These are phyloP conservation scores for Trichophyton verrucosum DNA, from an alignment of 2,329 filamentous ascomycete genomes.

Conservation along the genomic window DNA sequence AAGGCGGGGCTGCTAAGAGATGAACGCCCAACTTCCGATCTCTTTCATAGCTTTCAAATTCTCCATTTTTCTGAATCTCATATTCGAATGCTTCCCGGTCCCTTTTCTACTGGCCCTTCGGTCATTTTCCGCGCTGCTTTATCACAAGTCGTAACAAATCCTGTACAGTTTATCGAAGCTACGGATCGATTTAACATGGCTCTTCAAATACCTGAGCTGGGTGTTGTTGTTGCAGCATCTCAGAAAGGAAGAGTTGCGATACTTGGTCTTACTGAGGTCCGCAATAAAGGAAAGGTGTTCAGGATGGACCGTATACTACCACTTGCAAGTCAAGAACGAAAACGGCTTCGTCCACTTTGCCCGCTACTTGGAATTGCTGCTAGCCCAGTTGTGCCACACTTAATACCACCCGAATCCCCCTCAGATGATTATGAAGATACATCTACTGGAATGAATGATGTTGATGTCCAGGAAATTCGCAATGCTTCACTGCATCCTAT, in stretches of 20 bases:
- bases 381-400: slow-evolving; percentile 44
- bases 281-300: slow-evolving; percentile 33
- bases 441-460: slow-evolving; percentile 6
- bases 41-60: slow-evolving; percentile 24
- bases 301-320: slow-evolving; percentile 48
- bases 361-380: slow-evolving; percentile 45
- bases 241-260: slow-evolving; percentile 46
- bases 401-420: slow-evolving; percentile 22
- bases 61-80: slow-evolving; percentile 32
- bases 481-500: not conserved
- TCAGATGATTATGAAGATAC: slow-evolving; percentile 4
- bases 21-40: not conserved
- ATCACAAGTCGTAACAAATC: slow-evolving; percentile 19
- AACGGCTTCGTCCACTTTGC: slow-evolving; percentile 30
- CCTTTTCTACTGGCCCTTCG: slow-evolving; percentile 21
- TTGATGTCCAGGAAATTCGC: not conserved
- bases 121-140: slow-evolving; percentile 23
- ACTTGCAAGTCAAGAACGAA: slow-evolving; percentile 37
- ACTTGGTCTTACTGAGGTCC: slow-evolving; percentile 38
- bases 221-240: slow-evolving; percentile 45
- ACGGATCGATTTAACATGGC: slow-evolving; percentile 46
- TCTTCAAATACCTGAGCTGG: slow-evolving; percentile 46
- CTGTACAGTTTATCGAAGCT: slow-evolving; percentile 16
- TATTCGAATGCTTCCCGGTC: slow-evolving; percentile 27
- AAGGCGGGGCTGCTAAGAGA: not conserved